Evolutionary conservation across 768 basidiomycete genomes (phyloP).

Genomic region (Crepidotus variabilis): DNA sequence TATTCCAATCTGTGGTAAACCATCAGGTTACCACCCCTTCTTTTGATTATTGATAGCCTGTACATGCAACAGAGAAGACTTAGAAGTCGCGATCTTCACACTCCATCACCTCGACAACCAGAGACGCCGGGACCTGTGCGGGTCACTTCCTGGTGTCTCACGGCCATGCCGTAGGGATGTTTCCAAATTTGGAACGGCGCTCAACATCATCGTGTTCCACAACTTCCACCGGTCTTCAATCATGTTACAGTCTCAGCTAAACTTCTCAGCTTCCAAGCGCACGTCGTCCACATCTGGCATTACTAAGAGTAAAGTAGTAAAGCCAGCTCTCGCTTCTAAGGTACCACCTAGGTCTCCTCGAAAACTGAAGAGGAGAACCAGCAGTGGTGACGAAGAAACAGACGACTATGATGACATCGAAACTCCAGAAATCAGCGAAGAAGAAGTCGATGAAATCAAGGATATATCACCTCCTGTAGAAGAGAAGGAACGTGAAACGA

Average conservation of each 20-base stretch:
- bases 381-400: conserved; percentile 11
- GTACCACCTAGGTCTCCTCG: conserved; percentile 6
- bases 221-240: neutral
- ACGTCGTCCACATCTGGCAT: conserved; percentile 26
- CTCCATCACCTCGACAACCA: neutral
- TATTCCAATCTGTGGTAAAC: neutral
- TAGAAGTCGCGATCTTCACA: neutral
- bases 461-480: neutral
- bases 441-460: conserved; percentile 1
- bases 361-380: neutral
- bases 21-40: too few species aligned
- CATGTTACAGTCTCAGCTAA: conserved; percentile 43
- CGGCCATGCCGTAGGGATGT: neutral
- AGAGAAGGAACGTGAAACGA: neutral
- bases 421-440: neutral
- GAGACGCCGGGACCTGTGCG: neutral
- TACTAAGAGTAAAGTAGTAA: conserved; percentile 19
- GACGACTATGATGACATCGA: conserved; percentile 21
- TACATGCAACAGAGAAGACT: neutral
- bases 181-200: neutral
- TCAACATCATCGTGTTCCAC: neutral
- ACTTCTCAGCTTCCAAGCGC: conserved; percentile 44
- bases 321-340: conserved; percentile 9
- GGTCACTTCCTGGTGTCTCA: neutral
- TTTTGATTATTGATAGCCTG: too few species aligned